Conservation (phyloP, 2,329 filamentous ascomycete species). For the Pleoardoris graminearum region DNA sequence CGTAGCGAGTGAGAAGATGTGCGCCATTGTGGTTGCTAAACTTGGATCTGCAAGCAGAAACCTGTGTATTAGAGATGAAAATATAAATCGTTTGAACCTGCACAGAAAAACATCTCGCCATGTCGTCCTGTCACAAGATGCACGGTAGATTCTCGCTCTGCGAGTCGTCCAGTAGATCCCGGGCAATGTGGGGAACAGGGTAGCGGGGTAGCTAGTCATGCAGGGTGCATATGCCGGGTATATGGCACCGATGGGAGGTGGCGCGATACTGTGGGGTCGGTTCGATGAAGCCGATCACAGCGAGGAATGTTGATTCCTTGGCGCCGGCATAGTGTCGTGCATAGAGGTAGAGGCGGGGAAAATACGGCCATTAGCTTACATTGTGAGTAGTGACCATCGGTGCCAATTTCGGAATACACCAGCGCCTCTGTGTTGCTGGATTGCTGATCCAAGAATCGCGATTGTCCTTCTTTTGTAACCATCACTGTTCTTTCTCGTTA, state of each 20-base stretch:
- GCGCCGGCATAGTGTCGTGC: neutral
- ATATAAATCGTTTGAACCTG: neutral
- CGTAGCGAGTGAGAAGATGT: slow-evolving; percentile 37
- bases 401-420: neutral
- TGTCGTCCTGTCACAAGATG: slow-evolving; percentile 5
- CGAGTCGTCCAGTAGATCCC: neutral
- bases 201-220: slow-evolving; percentile 17
- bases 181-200: slow-evolving; percentile 24
- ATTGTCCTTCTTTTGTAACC: too few relatives aligned
- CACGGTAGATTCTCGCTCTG: slow-evolving; percentile 9
- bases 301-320: neutral
- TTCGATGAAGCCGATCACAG: slow-evolving; percentile 10
- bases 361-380: neutral
- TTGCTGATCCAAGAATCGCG: too few relatives aligned
- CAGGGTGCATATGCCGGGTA: slow-evolving; percentile 14
- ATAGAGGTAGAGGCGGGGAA: neutral
- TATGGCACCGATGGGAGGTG: slow-evolving; percentile 12
- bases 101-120: neutral
- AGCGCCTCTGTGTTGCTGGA: neutral
- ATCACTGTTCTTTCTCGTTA: too few relatives aligned
- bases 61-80: neutral
- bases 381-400: too few relatives aligned
- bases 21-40: slow-evolving; percentile 28
- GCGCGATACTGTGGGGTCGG: slow-evolving; percentile 13
- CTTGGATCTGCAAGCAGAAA: too few relatives aligned